Percentiles rank a stretch among this genome's conserved stretches.
Evolutionary conservation across 2,329 filamentous ascomycete genomes (phyloP).

Genomic region (Ophiostoma fasciatum): DNA sequence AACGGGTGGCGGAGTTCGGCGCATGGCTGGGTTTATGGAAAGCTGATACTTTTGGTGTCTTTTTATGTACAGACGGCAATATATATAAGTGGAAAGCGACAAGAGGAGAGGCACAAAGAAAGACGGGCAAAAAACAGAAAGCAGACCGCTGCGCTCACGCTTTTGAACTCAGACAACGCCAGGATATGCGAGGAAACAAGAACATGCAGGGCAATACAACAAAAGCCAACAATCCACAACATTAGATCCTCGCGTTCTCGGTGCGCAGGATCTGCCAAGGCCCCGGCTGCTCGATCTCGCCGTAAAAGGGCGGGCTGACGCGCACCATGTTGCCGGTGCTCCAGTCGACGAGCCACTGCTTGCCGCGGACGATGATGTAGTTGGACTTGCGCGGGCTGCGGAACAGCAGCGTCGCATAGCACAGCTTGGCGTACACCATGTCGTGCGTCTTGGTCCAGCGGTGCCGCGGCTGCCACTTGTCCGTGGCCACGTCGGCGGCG

Average conservation of each 20-base stretch:
- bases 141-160: constrained; percentile 1
- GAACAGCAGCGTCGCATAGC: constrained; percentile 43
- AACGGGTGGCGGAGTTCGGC: too few species aligned
- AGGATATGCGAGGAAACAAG: neutral
- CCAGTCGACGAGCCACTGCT: constrained; percentile 47
- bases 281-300: constrained; percentile 33
- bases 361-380: constrained; percentile 40
- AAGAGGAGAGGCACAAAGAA: neutral
- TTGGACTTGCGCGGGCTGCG: constrained; percentile 42
- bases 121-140: neutral
- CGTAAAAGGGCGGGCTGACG: constrained; percentile 38
- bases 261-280: constrained; percentile 35
- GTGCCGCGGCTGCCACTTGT: constrained; percentile 42
- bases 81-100: neutral
- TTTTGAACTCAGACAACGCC: neutral
- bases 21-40: neutral
- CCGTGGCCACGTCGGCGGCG: constrained; percentile 31
- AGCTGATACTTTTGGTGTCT: neutral
- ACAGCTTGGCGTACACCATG: constrained; percentile 43
- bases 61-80: neutral
- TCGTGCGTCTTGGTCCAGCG: constrained; percentile 41
- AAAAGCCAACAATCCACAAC: neutral
- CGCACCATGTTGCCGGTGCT: constrained; percentile 37
- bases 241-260: constrained; percentile 30
- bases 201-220: too few species aligned